Percentiles rank a stretch among this genome's conserved stretches.
Conservation (phyloP, 805 yeast genomes). For the Metschnikowia proteae region DNA sequence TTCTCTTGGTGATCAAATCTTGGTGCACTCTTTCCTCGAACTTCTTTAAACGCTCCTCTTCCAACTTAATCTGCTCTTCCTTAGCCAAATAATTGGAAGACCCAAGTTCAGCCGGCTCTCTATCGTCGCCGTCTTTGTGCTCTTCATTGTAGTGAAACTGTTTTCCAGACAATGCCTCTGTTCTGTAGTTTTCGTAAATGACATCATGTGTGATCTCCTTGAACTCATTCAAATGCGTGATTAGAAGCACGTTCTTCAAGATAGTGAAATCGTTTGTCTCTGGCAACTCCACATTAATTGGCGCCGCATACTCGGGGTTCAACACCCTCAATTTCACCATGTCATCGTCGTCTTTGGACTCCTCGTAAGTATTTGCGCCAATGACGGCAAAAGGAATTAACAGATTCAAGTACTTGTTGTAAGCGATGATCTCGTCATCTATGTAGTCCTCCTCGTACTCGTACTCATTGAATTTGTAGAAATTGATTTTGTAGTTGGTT, state of each 20-base stretch:
- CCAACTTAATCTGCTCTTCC: slow-evolving; percentile 85
- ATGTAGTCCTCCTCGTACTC: slow-evolving; percentile 48
- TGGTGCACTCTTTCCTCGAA: slow-evolving; percentile 88
- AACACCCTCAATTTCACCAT: slow-evolving; percentile 51
- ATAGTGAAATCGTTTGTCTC: slow-evolving; percentile 76
- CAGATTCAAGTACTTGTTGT: slow-evolving; percentile 60
- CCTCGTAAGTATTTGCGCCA: slow-evolving; percentile 63
- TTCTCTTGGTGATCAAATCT: slow-evolving; percentile 74
- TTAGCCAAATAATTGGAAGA: slow-evolving; percentile 47
- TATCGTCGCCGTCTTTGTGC: slow-evolving; percentile 8
- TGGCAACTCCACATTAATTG: slow-evolving; percentile 64
- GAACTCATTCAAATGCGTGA: slow-evolving; percentile 82
- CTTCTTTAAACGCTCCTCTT: slow-evolving; percentile 82
- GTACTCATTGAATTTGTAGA: slow-evolving; percentile 66
- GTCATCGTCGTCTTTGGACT: slow-evolving; percentile 33
- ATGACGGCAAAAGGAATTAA: slow-evolving; percentile 65
- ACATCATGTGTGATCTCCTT: slow-evolving; percentile 86
- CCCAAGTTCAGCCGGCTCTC: slow-evolving; percentile 9
- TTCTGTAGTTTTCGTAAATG: slow-evolving; percentile 84
- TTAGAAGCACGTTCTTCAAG: slow-evolving; percentile 72
- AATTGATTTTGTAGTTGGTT: slow-evolving; percentile 63
- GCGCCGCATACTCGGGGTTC: slow-evolving; percentile 46
- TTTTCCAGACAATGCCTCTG: slow-evolving; percentile 74
- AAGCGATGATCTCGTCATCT: slow-evolving; percentile 62
- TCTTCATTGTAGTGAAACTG: slow-evolving; percentile 36